Evolutionary conservation across 495 filamentous ascomycete genomes (phyloP).

Genomic region (Bryoglossum gracile): DNA sequence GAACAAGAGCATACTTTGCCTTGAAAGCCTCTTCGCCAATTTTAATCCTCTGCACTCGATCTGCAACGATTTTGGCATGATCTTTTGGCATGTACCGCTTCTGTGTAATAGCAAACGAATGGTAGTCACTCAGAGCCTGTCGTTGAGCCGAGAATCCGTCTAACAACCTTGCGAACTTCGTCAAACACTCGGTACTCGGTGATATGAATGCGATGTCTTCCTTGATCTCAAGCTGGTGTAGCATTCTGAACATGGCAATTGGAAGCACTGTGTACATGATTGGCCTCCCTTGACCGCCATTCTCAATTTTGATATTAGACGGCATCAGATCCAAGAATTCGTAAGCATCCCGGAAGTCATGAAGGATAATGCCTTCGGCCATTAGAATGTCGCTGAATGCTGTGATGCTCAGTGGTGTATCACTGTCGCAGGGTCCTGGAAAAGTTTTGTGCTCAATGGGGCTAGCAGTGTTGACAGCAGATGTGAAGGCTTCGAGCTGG

Average conservation of each 20-base stretch:
- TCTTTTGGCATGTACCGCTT: conserved; percentile 12
- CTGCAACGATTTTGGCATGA: conserved; percentile 10
- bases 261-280: conserved; percentile 25
- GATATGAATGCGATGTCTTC: background rate
- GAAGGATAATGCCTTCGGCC: conserved; percentile 16
- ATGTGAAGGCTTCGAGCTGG: conserved; percentile 12
- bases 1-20: background rate
- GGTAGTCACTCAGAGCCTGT: conserved; percentile 21
- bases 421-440: background rate
- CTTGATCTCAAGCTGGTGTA: conserved; percentile 3
- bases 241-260: conserved; percentile 15
- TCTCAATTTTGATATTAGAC: conserved; percentile 12
- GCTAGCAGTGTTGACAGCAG: conserved; percentile 8
- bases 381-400: conserved; percentile 21
- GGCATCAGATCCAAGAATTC: conserved; percentile 22
- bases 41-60: background rate
- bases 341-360: conserved; percentile 16
- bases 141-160: conserved; percentile 16
- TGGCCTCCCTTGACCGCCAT: conserved; percentile 25
- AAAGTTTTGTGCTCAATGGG: background rate
- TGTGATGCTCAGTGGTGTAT: conserved; percentile 15
- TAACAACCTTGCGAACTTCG: conserved; percentile 20
- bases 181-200: conserved; percentile 5
- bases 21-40: background rate
- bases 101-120: conserved; percentile 22